Evolutionary conservation across 768 basidiomycete genomes (phyloP), one percentile per base, ranked within the genome.

Genomic region (Serendipita indica): DNA sequence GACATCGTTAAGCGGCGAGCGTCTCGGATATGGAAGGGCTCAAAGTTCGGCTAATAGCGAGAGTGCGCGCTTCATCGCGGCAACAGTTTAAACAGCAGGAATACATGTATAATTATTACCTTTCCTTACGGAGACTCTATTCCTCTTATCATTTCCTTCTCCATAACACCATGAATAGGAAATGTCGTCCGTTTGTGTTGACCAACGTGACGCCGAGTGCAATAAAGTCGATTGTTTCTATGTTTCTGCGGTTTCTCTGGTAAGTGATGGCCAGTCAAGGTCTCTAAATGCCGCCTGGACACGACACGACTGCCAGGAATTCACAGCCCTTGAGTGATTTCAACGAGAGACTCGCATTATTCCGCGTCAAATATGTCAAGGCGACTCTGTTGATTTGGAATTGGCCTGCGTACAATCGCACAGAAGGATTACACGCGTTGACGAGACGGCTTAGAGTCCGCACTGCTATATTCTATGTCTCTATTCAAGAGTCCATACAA

Each of bases 241-340:
- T 96, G 71, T 99, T 99, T 74, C 93, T 96, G 61, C 96, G 84
- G 87, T 98, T 94, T 1, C 96, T 99, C 71, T 99, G 96, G 71
- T 97, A 99, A 72, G n/a, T 98, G 94, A 68, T 97, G 98, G 72
- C 98, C 96, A 20, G 91, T 91, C 10, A 90, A 90, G 0, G 92
- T 93, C 70, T 90, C 91, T 77, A 97, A 98, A 33, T 76, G 3
- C 96, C 96, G 65, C 98, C 94, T 2, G 96, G 96, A 18, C 96
- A 80, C 2, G 94, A 96, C 58, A 99, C 96, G 39, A 97, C 92
- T 6, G 96, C 96, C 33, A 96, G 96, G 70, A 98, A 98, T 69
- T 99, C 96, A 57, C 96, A 97, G 70, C 98, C 94, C 94, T 97
- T n/a, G 69, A 25, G 39, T 25, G 58, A 16, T 39, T 12, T 45